Base-by-base conservation (phyloP, 2,329 filamentous ascomycete genomes). In the Grosmannia penicillata region DNA sequence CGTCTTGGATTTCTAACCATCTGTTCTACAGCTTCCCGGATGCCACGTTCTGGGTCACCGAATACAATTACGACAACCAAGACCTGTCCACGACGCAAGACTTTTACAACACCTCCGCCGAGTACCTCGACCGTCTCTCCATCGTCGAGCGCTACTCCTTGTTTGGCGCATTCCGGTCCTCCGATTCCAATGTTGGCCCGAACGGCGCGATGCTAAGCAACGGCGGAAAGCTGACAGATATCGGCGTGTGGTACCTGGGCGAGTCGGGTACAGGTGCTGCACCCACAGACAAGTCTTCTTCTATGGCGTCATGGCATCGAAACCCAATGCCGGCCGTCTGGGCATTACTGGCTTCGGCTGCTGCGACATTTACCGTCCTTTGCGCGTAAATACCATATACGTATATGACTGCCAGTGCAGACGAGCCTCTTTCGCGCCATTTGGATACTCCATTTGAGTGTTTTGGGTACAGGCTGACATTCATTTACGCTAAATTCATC, bases 201-300 rank as follows among this genome's bases (percentile, higher is more conserved):
- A 83, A 86, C 43, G 75, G 68, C 1, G 71, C 75, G 1, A 79
- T 91, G 63, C 63, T 89, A 33, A 78, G 74, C 50, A 61, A 71
- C 30, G 63, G 72, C 14, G 83, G 83, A 30, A 51, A 72, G 43
- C 59, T 91, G 45, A 87, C 82, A 2, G 74, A 84, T 47, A 80
- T 89, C 46, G 83, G 83, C 1, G 68, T 70, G 3, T 81, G 78
- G 77, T 91, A 89, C 54, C 56, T 91, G n/a, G 75, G 83, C 2
- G 56, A 61, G 8, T 48, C 47, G 11, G 61, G 60, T 1, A 70
- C 65, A 2, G 67, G 65, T 2, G 54, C 68, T 3, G 48, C 54
- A 0, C 63, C 65, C 3, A 43, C 41, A 10, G 47, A 40, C 35
- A 28, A n/a, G 5, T 15, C 27, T 3, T 34, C 38, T 2, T 33